Evolutionary conservation across 495 filamentous ascomycete species (phyloP), one percentile per base, ranked within the genome.

Genomic region (Trichoderma erinaceum): DNA sequence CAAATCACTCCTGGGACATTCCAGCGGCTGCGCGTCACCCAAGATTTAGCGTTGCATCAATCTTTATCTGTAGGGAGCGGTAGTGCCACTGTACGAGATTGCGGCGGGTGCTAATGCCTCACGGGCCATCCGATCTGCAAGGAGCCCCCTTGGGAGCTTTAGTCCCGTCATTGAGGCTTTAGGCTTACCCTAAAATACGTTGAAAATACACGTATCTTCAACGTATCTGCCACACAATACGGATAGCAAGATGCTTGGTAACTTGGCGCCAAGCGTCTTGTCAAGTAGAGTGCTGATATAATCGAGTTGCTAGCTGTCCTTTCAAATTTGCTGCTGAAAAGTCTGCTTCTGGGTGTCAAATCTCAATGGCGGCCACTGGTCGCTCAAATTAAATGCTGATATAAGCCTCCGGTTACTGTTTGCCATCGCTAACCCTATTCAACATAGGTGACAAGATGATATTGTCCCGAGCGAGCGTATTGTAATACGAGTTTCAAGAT

Each of bases 101-200:
- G 50, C 50, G n/a, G 50, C 16, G 16, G 50, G 43, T 25, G 50
- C 21, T 25, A 25, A 16, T n/a, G n/a, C 21, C 50, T 25, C 50
- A 56, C 50, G 50, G 50, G 6, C 50, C 50, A 56, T n/a, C n/a
- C 50, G 50, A 56, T 56, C 50, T 56, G 50, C 50, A 56, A 56
- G 50, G 50, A 56, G n/a, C 2, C 21, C 21, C 48, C 48, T 18
- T 18, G 18, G 48, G n/a, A 7, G n/a, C 48, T 29, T 56, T 25
- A 4, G 50, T 11, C n/a, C n/a, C 50, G 16, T 16, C 43, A n/a
- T 11, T n/a, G 18, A 25, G n/a, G 50, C 21, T 46, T 46, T 15
- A 46, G 18, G 43, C 12, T 46, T 46, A 46, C 18, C 18, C 43
- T 38, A 38, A 35, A 38, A 38, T 38, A 5, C 35, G 4, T 38